Evolutionary conservation across 2,329 filamentous ascomycete genomes (phyloP).

Genomic region (Aspergillus pseudoterreus): DNA sequence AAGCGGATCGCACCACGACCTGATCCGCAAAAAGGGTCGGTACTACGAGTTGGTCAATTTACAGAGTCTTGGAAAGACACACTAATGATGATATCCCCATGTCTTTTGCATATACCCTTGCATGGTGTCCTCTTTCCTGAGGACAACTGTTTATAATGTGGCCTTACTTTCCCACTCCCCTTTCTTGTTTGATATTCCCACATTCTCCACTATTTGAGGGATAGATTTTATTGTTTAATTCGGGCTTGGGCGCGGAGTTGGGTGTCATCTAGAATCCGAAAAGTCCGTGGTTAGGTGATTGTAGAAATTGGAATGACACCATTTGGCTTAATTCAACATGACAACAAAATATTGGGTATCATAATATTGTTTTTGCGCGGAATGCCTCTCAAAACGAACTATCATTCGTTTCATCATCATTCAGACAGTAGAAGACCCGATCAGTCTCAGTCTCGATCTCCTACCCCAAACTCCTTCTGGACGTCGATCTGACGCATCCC

Average conservation of each 20-base stretch:
- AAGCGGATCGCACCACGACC: constrained; percentile 70
- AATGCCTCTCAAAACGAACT: background rate
- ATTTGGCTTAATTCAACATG: background rate
- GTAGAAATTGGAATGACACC: too few species aligned
- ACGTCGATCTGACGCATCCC: constrained; percentile 51
- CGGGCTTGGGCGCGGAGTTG: too few species aligned
- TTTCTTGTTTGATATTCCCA: background rate
- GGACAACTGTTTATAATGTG: background rate
- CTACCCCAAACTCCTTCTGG: constrained; percentile 38
- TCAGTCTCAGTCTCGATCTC: constrained; percentile 32
- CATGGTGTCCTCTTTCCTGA: background rate
- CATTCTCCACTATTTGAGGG: background rate
- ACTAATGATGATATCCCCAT: constrained; percentile 13
- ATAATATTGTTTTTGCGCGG: too few species aligned
- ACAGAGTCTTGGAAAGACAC: constrained; percentile 67
- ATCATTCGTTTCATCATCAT: background rate
- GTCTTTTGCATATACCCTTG: constrained; percentile 4
- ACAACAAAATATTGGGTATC: too few species aligned
- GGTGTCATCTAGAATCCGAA: background rate
- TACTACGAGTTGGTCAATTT: constrained; percentile 78
- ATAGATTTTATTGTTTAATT: background rate
- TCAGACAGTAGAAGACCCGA: background rate
- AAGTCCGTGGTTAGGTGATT: background rate
- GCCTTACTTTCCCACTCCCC: background rate
- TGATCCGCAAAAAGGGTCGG: constrained; percentile 66